Evolutionary conservation across 495 filamentous ascomycete genomes (phyloP).

Genomic region (Chaetomium cochliodes): DNA sequence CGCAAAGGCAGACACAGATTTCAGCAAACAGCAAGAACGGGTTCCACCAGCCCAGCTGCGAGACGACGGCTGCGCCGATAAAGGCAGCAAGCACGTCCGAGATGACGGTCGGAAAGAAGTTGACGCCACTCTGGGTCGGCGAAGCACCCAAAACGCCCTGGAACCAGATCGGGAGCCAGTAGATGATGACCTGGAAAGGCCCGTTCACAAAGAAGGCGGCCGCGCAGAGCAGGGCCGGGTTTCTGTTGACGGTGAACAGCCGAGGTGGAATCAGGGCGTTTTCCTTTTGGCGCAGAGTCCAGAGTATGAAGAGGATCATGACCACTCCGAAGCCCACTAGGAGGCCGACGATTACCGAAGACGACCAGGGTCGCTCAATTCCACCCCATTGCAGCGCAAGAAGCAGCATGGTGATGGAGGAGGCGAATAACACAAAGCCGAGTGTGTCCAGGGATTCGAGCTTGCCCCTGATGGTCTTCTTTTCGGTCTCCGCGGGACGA

Average conservation of each 20-base stretch:
- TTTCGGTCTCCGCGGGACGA: not conserved
- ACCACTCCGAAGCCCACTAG: not conserved
- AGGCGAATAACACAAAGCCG: not conserved
- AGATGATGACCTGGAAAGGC: not conserved
- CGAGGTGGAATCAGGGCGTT: not conserved
- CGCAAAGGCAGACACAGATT: not conserved
- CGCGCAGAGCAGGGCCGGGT: not conserved
- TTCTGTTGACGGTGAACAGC: not conserved
- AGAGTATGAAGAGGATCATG: not conserved
- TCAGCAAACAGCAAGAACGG: not conserved
- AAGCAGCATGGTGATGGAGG: not conserved
- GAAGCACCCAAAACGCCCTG: conserved; percentile 13
- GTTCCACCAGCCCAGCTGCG: not conserved
- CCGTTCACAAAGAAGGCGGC: conserved; percentile 1
- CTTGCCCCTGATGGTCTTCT: not conserved
- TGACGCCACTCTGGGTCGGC: not conserved
- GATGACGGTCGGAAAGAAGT: not conserved
- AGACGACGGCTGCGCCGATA: not conserved
- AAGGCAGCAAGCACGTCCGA: conserved; percentile 4
- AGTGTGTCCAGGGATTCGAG: not conserved
- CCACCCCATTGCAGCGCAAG: not conserved
- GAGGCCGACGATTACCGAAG: not conserved
- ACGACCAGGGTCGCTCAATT: not conserved
- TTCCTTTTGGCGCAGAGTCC: not conserved
- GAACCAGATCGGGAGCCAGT: conserved; percentile 4